Base-by-base conservation (phyloP, 768 basidiomycete species). In the Naganishia antarctica region DNA sequence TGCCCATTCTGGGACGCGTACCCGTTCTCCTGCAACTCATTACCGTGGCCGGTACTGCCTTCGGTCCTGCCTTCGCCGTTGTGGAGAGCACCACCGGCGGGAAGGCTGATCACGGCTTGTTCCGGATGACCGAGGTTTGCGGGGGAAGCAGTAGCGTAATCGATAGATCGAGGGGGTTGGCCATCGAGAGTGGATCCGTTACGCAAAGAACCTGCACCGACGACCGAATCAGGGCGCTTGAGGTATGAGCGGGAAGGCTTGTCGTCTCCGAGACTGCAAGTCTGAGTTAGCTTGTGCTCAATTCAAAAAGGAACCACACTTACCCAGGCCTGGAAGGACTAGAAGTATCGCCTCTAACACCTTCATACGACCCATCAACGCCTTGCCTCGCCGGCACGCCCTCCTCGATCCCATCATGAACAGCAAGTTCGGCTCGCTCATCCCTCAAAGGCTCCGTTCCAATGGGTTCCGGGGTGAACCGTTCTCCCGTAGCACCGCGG, bases 211-310 rank as follows among this genome's bases (percentile, higher is more conserved):
- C 18, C 28, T 32, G 34, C 40, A 11, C 50, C 31, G 11, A 50
- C n/a, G 43, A 18, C 43, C 6, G 59, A 60, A 28, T 44, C 49
- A 2, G 40, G 28, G 6, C 53, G 47, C 34, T 64, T 67, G 62
- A 67, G 49, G 63, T 67, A 67, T 12, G 66, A 67, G 32, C 66
- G 53, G 3, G 61, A 63, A 34, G 62, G 61, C 31, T 67, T 53
- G 6, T 66, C 60, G 31, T 63, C 66, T 49, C 60, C 37, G 29
- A 61, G 31, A 9, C 53, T 57, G 32, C n/a, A 4, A 11, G 9
- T 51, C 53, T 6, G 26, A 28, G 16, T 15, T n/a, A 58, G n/a
- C 9, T 3, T n/a, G n/a, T n/a, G n/a, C n/a, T n/a, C n/a, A n/a
- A n/a, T n/a, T n/a, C n/a, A n/a, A 6, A 25, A 3, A 28, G 25